Base-by-base conservation (phyloP, 805 yeast genomes). In the Suhomyces faveliae region DNA sequence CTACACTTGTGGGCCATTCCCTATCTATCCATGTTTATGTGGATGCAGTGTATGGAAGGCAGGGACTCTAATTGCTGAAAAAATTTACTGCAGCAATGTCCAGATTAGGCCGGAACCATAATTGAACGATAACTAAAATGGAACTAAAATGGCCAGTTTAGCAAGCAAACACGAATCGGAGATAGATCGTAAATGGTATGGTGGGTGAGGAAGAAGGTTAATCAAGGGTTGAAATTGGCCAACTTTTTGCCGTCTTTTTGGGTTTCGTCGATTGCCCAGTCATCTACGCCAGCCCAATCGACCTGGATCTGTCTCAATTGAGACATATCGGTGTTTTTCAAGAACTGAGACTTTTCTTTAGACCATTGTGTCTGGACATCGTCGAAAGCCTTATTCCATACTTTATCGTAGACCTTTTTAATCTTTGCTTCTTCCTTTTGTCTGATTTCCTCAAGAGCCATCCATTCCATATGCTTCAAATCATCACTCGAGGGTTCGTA, bases 401-500 rank as follows among this genome's bases (percentile, higher is more conserved):
- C 81, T 58, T 78, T 80, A 54, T 84, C 79, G 67, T 84, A 87
- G 27, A 83, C 80, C 55, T 79, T 81, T 64, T 78, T 80, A 49
- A 83, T 72, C 63, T 79, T 80, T 40, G 79, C 80, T 59, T 83
- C 84, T 60, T 83, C 87, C 51, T 76, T 70, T 56, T 76, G 78
- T 55, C 89, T 76, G 23, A 78, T 73, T 61, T 87, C 94, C 66
- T 86, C 92, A 60, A 83, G 78, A 1, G 90, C 92, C 87, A 87
- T 81, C 91, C 91, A 85, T 60, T 85, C 91, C 91, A 87, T 79
- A 58, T 85, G 87, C 63, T 81, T 79, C 66, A 91, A 75, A 73
- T 92, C 98, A 66, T 91, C 97, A 21, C 85, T 81, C 15, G 96
- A 86, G 21, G 98, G 98, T 73, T 92, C 98, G 68, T 92, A 92